Evolutionary conservation across 1,139 yeast species (phyloP).

Genomic region (Scheffersomyces segobiensis): DNA sequence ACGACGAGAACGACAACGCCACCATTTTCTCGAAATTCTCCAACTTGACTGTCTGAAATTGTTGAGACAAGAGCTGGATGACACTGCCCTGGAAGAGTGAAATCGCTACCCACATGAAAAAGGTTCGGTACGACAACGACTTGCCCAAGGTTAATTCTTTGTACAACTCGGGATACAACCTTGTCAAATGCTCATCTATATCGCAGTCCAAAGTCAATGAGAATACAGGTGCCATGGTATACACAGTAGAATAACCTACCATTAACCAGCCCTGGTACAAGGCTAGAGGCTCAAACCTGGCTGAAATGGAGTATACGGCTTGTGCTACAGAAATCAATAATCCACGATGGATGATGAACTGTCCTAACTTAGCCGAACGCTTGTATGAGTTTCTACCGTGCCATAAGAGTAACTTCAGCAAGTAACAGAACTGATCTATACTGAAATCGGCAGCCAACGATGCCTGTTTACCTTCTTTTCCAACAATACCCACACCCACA

Average conservation of each 20-base stretch:
- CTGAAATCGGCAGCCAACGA: constrained; percentile 97
- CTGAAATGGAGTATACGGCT: constrained; percentile 84
- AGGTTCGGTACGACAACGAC: constrained; percentile 82
- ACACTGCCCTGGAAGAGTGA: constrained; percentile 85
- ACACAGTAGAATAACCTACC: constrained; percentile 97
- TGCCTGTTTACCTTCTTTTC: constrained; percentile 98
- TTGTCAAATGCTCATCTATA: constrained; percentile 85
- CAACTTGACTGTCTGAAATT: constrained; percentile 62
- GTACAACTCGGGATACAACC: constrained; percentile 91
- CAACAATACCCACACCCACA: constrained; percentile 98
- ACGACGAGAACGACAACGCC: constrained; percentile 76
- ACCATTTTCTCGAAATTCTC: constrained; percentile 73
- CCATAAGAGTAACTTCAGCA: constrained; percentile 88
- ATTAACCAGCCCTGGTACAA: constrained; percentile 93
- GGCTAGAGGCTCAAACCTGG: constrained; percentile 90
- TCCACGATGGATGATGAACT: constrained; percentile 96
- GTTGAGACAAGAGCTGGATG: constrained; percentile 79
- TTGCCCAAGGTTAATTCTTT: constrained; percentile 87
- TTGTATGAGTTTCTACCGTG: constrained; percentile 98
- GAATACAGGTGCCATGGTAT: constrained; percentile 98
- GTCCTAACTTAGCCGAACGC: constrained; percentile 91
- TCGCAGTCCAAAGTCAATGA: constrained; percentile 90
- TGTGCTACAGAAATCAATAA: constrained; percentile 94
- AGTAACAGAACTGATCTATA: constrained; percentile 85
- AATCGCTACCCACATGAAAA: constrained; percentile 86